Evolutionary conservation across 2,329 filamentous ascomycete species (phyloP), one percentile per base, ranked within the genome.

Genomic region (Xylariaceae sp.): DNA sequence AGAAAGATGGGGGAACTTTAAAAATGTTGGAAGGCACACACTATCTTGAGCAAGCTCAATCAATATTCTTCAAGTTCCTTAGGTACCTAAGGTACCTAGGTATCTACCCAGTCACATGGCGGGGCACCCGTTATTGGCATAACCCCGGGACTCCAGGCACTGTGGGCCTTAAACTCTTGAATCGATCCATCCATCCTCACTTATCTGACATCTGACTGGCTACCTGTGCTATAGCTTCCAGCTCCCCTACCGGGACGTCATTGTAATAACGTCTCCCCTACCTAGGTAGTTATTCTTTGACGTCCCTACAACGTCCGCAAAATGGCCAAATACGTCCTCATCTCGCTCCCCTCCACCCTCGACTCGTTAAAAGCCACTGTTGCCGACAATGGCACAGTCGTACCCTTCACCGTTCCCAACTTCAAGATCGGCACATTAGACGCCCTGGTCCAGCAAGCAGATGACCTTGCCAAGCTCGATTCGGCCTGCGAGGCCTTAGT

Each of bases 401-500:
- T 87, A 48, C 87, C 87, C 2, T 97, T 98, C 72, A 79, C 85
- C 54, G 89, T 98, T 62, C 95, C 95, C 17, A 89, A 92, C 64
- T 97, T 99, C 84, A 99, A 98, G 81, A 96, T 99, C 74, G 95
- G 95, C 56, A 97, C 95, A 0, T 83, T 99, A 33, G 95, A 99
- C 78, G 92, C 90, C 34, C 82, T 99, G 56, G 92, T 99, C 40
- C 91, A 96, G 77, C 94, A 99, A 76, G 95, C 95, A 54, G 95
- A 99, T 71, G 95, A 98, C 71, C 81, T 99, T 52, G 84, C 88
- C 57, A 98, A 97, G 85, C 87, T 98, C 48, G 91, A 96, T 65
- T 75, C 82, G 31, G 83, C 85, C 31, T 96, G 92, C 74, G 86
- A 93, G 75, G 85, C 82, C 50, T 91, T 97, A 6, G 93, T 96